A percentile compares a stretch with the other conserved stretches of the same genome.
These are phyloP conservation scores for Crassisporium funariophilum DNA, from an alignment of 768 basidiomycete genomes.

Conservation along the genomic window DNA sequence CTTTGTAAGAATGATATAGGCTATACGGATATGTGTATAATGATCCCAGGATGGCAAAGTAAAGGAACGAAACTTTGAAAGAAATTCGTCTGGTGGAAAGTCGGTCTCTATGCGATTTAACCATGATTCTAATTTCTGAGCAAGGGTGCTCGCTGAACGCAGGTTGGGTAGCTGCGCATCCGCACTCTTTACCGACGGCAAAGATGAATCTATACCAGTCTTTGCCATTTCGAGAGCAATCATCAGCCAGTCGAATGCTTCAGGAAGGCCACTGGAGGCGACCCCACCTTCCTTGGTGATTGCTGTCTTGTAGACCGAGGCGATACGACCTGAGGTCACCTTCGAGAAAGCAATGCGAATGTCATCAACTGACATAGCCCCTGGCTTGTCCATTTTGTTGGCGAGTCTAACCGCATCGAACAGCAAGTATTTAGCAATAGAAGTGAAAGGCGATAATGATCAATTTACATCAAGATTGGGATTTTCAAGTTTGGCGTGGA, in stretches of 20 bases:
- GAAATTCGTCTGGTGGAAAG: constrained; percentile 33
- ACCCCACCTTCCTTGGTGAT: constrained; percentile 13
- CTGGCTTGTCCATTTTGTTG: constrained; percentile 64
- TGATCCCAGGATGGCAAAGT: constrained; percentile 48
- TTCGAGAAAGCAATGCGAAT: constrained; percentile 38
- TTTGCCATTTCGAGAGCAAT: constrained; percentile 30
- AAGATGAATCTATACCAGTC: constrained; percentile 4
- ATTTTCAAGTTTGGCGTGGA: constrained; percentile 16
- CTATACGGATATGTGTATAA: constrained; percentile 48
- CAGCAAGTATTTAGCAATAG: neutral
- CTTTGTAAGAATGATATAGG: constrained; percentile 41
- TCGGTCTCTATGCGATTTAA: constrained; percentile 29
- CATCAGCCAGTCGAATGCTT: constrained; percentile 44
- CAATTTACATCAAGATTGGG: constrained; percentile 37
- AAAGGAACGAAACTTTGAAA: constrained; percentile 35
- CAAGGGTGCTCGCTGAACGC: constrained; percentile 25
- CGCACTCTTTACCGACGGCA: neutral
- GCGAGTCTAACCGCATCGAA: constrained; percentile 39
- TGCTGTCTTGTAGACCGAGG: constrained; percentile 30
- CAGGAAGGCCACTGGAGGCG: constrained; percentile 37
- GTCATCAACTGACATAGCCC: constrained; percentile 49
- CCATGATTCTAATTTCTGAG: constrained; percentile 40
- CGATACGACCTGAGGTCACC: constrained; percentile 30
- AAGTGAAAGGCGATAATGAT: neutral
- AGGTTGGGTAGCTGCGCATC: constrained; percentile 10